Base-by-base conservation (phyloP, 768 basidiomycete genomes). In the Lactifluus volemus region DNA sequence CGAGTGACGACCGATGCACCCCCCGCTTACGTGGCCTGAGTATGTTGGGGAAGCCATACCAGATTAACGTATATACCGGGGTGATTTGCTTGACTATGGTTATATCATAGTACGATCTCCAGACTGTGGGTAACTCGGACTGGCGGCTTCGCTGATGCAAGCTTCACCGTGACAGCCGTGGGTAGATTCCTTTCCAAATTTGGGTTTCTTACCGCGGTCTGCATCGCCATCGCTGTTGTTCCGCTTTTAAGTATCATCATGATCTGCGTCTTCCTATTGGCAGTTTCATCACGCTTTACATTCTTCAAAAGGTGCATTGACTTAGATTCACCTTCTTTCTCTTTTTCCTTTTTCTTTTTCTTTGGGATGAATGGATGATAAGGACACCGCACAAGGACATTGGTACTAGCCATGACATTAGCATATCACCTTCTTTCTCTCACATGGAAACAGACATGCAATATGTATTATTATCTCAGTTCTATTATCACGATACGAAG, bases 11-110 rank as follows among this genome's bases (percentile, higher is more conserved):
- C 17, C 21, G 61, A 63, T 0, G 47, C 61, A 5, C 61, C 61
- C 3, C 61, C 61, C 4, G 61, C 61, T n/a, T 63, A 63, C 30
- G 52, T 21, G 21, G 61, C 38, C n/a, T 63, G 58, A 47, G 19
- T 47, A 38, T 34, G 19, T 25, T 36, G 30, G 38, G 9, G 17
- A 44, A 36, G 21, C 32, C 41, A 36, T 15, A 29, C 11, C 8
- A 25, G 38, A 49, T 39, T 19, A 9, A n/a, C 5, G 41, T 17
- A 10, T 58, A 10, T 7, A 19, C 51, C 41, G 12, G 34, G 41
- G n/a, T 11, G 8, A 14, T 29, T 25, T 47, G 39, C 42, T 34
- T 3, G 9, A 34, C 32, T 34, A 36, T 36, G 34, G 29, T 15
- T 5, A 14, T 36, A 15, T 34, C 29, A 44, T 14, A 12, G 30